Base-by-base conservation (phyloP, 2,329 filamentous ascomycete genomes). In the Didymella sp. region DNA sequence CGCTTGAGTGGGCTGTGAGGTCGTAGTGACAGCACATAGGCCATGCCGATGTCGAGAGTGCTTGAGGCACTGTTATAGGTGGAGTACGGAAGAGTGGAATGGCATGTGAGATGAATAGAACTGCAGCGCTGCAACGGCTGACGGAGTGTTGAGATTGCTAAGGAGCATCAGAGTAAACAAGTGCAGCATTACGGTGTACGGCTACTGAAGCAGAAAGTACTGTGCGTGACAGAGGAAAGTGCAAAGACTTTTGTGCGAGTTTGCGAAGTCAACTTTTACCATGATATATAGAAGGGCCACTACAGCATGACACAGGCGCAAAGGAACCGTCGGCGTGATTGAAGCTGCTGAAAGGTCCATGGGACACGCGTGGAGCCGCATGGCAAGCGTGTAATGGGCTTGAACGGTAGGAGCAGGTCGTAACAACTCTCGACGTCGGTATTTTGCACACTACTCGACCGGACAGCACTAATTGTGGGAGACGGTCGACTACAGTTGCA, bases 1-100 rank as follows among this genome's bases (percentile, higher is more conserved):
- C 74, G 74, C 64, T 78, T 77, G 61, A 78, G 67, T 9, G 76
- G 75, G 56, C 73, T 77, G 42, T 73, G 71, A 15, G 75, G 70
- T 30, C 69, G 73, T 46, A 78, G 67, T 38, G 76, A 75, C 56
- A 78, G 70, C 57, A 77, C 69, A 62, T 73, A 77, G 51, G 75
- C 74, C 76, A 78, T 78, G 44, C 63, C 56, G 54, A 49, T 33
- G 33, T 40, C 50, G 58, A 42, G 41, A 48, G 56, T 56, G 61
- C 41, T 56, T 42, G 56, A 56, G 56, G 58, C 61, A 64, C 69
- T 70, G 52, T 43, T 60, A 63, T 61, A 59, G 60, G 62, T 56
- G 33, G 62, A 40, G 60, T 60, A 59, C 56, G 58, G 61, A 60
- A 51, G 60, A 60, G 49, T 61, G 57, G 53, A 52, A 64, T 63